A percentile compares a stretch with the other conserved stretches of the same genome.
These are phyloP conservation scores for Echium plantagineum DNA, from an alignment of 257 asterid genomes.

Conservation along the genomic window DNA sequence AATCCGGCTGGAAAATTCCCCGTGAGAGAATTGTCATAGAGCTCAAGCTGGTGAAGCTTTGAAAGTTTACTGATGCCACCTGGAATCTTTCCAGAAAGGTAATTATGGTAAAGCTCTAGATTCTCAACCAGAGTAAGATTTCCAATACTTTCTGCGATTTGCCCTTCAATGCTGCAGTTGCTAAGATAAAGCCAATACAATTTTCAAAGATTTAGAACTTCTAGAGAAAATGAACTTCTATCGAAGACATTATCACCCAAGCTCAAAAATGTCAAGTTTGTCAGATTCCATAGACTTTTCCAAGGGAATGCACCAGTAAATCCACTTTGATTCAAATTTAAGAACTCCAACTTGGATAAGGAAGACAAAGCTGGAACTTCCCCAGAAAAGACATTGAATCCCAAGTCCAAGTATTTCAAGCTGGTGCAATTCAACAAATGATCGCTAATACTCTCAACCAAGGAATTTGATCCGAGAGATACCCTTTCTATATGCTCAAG, in stretches of 20 bases:
- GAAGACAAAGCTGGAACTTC: slow-evolving; percentile 24
- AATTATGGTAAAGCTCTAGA: slow-evolving; percentile 27
- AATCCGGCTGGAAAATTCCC: slow-evolving; percentile 30
- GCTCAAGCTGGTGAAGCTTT: slow-evolving; percentile 29
- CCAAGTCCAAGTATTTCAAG: slow-evolving; percentile 28
- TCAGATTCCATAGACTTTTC: slow-evolving; percentile 26
- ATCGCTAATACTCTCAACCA: slow-evolving; percentile 19
- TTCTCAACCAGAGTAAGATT: slow-evolving; percentile 32
- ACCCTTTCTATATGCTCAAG: slow-evolving; percentile 23
- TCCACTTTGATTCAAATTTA: slow-evolving; percentile 24
- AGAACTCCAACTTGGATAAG: slow-evolving; percentile 16
- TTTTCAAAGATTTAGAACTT: slow-evolving; percentile 23
- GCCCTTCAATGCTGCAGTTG: slow-evolving; percentile 28
- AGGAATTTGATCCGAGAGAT: slow-evolving; percentile 22
- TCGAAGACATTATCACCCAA: slow-evolving; percentile 28
- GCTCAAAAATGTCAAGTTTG: slow-evolving; percentile 25
- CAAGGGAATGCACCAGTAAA: slow-evolving; percentile 33
- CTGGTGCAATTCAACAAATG: slow-evolving; percentile 23
- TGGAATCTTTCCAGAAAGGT: slow-evolving; percentile 25
- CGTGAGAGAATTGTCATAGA: slow-evolving; percentile 22
- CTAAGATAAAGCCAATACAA: slow-evolving; percentile 30
- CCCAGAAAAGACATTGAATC: slow-evolving; percentile 25
- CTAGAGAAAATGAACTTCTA: slow-evolving; percentile 25
- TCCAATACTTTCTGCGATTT: slow-evolving; percentile 33
- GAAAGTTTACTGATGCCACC: slow-evolving; percentile 23